Evolutionary conservation across 495 filamentous ascomycete genomes (phyloP).

Genomic region (Evernia prunastri): DNA sequence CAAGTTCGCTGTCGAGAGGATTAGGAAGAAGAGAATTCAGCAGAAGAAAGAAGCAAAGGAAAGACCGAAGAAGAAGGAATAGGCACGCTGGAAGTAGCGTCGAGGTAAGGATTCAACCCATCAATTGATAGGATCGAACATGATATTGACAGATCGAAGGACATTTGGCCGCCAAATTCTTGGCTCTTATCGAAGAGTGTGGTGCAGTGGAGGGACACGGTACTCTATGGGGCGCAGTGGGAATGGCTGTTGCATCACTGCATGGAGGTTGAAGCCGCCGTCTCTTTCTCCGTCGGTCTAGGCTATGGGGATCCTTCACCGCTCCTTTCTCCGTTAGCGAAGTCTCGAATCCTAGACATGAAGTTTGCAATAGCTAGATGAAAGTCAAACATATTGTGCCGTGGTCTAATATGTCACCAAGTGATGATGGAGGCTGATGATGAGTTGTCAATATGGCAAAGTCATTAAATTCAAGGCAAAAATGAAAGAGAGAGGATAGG

Average conservation of each 20-base stretch:
- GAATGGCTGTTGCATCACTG: background rate
- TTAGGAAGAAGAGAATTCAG: background rate
- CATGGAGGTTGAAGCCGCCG: background rate
- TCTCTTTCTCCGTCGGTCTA: background rate
- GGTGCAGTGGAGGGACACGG: background rate
- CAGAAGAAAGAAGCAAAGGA: background rate
- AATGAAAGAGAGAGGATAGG: background rate
- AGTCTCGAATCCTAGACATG: slow-evolving; percentile 1
- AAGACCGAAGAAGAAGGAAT: background rate
- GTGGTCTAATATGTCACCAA: slow-evolving; percentile 5
- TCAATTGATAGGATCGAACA: background rate
- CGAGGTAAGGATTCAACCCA: background rate
- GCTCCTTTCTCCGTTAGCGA: slow-evolving; percentile 16
- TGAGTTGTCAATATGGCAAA: slow-evolving; percentile 25
- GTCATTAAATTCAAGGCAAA: background rate
- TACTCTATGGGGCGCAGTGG: background rate
- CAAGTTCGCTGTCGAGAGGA: background rate
- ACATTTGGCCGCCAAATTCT: background rate
- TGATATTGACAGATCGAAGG: background rate
- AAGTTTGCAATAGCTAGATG: slow-evolving; percentile 13
- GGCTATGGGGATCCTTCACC: slow-evolving; percentile 12
- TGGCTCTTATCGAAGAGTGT: background rate
- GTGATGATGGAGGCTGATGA: slow-evolving; percentile 10
- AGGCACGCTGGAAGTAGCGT: background rate
- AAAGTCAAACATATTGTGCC: slow-evolving; percentile 20